These are phyloP conservation scores for Exophiala phaeomuriformis DNA, from an alignment of 2,329 filamentous ascomycete species.

Conservation along the genomic window DNA sequence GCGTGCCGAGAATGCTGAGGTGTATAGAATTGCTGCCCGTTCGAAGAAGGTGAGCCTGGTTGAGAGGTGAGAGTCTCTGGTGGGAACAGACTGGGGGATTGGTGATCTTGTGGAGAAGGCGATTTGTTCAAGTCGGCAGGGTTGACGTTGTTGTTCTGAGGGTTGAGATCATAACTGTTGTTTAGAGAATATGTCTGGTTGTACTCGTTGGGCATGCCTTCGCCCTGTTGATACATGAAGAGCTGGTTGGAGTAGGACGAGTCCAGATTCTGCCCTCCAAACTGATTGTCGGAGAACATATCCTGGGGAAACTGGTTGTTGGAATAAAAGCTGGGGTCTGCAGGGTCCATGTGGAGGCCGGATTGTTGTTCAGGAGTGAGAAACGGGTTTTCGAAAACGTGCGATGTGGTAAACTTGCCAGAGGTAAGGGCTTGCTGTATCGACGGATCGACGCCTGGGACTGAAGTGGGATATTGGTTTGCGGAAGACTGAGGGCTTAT, in stretches of 20 bases:
- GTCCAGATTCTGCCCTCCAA: conserved; percentile 30
- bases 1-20: conserved; percentile 53
- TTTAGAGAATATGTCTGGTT: conserved; percentile 21
- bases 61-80: conserved; percentile 47
- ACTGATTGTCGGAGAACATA: conserved; percentile 28
- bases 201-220: conserved; percentile 36
- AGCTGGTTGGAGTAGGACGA: conserved; percentile 28
- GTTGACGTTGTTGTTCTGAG: conserved; percentile 33
- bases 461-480: conserved; percentile 34
- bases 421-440: conserved; percentile 32
- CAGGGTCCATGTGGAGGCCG: conserved; percentile 11
- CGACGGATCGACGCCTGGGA: conserved; percentile 35
- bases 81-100: conserved; percentile 51
- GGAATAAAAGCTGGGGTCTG: conserved; percentile 16
- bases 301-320: conserved; percentile 28
- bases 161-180: conserved; percentile 33
- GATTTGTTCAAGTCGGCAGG: conserved; percentile 43
- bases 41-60: conserved; percentile 47
- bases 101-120: conserved; percentile 45
- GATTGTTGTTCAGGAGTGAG: conserved; percentile 30
- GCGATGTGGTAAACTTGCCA: conserved; percentile 29
- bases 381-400: conserved; percentile 32
- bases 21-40: conserved; percentile 45
- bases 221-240: conserved; percentile 27
- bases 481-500: conserved; percentile 39